Percentiles rank a stretch among this genome's conserved stretches.
Evolutionary conservation across 768 basidiomycete genomes (phyloP).

Genomic region (Russula virescens): DNA sequence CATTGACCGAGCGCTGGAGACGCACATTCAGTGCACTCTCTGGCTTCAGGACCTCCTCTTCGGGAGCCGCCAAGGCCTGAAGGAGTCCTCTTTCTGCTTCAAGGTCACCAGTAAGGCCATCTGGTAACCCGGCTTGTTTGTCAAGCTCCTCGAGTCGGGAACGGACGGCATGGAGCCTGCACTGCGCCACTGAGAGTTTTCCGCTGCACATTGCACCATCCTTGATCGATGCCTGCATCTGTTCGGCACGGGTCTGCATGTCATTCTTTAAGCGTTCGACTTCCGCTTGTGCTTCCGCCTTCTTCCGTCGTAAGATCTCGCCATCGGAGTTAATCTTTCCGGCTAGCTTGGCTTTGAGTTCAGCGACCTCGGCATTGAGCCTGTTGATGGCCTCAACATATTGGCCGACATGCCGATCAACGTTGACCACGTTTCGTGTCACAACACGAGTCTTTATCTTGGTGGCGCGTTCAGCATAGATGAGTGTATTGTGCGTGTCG

Average conservation of each 20-base stretch:
- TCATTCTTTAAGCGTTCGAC: slow-evolving; percentile 70
- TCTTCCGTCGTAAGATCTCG: slow-evolving; percentile 60
- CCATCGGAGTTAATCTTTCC: slow-evolving; percentile 60
- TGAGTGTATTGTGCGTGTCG: slow-evolving; percentile 96
- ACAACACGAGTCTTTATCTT: slow-evolving; percentile 98
- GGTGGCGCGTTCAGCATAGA: slow-evolving; percentile 96
- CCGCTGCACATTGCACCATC: slow-evolving; percentile 74
- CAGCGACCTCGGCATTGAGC: slow-evolving; percentile 75
- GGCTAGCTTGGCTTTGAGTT: slow-evolving; percentile 80
- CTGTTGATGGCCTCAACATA: slow-evolving; percentile 94
- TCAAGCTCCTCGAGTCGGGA: slow-evolving; percentile 56
- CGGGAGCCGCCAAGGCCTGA: slow-evolving; percentile 57
- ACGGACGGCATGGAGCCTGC: slow-evolving; percentile 59
- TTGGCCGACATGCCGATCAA: slow-evolving; percentile 90
- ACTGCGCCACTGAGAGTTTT: slow-evolving; percentile 62
- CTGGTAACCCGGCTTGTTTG: slow-evolving; percentile 34
- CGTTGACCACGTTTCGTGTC: slow-evolving; percentile 90
- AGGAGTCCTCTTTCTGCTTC: slow-evolving; percentile 69
- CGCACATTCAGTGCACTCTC: slow-evolving; percentile 54
- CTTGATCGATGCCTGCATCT: slow-evolving; percentile 61
- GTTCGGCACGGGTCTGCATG: slow-evolving; percentile 63
- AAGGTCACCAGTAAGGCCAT: slow-evolving; percentile 48
- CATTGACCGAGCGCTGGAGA: slow-evolving; percentile 65
- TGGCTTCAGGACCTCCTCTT: slow-evolving; percentile 59
- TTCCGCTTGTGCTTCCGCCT: slow-evolving; percentile 63